Evolutionary conservation across 768 basidiomycete genomes (phyloP).

Genomic region (Collybia mongolica): DNA sequence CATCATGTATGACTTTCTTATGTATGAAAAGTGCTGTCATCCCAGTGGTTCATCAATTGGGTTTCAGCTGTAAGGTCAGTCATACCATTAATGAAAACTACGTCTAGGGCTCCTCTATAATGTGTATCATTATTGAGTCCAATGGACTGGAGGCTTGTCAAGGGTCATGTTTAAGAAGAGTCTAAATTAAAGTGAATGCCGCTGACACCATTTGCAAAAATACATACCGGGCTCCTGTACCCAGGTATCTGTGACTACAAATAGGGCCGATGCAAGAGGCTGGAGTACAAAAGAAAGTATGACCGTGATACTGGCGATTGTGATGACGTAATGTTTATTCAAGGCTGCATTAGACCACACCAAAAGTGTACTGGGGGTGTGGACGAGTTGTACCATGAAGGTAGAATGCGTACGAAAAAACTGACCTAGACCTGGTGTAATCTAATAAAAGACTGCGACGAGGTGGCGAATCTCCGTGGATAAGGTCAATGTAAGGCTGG

Average conservation of each 20-base stretch:
- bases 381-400: background rate
- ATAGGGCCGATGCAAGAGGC: constrained; percentile 49
- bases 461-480: constrained; percentile 52
- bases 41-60: no score
- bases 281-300: constrained; percentile 46
- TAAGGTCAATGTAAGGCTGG: constrained; percentile 37
- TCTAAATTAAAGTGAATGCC: background rate
- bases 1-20: no score
- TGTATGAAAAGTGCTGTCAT: no score
- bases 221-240: constrained; percentile 36
- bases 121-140: constrained; percentile 44
- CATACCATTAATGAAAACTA: no score
- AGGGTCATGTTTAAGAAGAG: constrained; percentile 27
- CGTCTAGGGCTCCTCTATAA: no score
- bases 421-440: constrained; percentile 50
- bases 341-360: constrained; percentile 44
- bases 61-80: no score
- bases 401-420: background rate
- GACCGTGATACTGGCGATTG: constrained; percentile 45
- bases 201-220: background rate
- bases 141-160: constrained; percentile 35
- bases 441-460: constrained; percentile 52
- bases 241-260: constrained; percentile 47
- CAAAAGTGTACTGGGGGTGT: constrained; percentile 37
- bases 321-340: constrained; percentile 52